Conservation (phyloP, 106 monocot genomes). For the Dendrobium chrysotoxum region DNA sequence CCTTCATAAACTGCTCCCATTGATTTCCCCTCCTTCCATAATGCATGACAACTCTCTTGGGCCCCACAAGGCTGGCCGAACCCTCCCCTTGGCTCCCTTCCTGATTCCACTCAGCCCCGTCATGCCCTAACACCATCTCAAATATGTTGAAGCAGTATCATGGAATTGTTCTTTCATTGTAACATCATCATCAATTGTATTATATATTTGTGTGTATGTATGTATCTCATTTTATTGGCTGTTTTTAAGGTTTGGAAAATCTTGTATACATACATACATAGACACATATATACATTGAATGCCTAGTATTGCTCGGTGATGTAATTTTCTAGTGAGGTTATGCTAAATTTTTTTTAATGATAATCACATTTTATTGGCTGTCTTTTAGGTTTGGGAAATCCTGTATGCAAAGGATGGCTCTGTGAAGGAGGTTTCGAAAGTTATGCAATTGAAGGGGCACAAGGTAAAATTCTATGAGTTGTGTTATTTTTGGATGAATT, state of each 20-base stretch:
- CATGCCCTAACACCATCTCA: background rate
- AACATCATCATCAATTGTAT: background rate
- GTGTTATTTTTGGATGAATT: background rate
- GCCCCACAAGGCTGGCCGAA: too few species aligned
- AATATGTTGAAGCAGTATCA: background rate
- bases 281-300: too few species aligned
- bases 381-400: conserved; percentile 90
- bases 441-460: conserved; percentile 97
- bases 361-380: background rate
- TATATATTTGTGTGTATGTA: background rate
- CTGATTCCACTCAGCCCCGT: too few species aligned
- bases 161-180: background rate
- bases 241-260: conserved; percentile 92
- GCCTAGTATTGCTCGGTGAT: background rate
- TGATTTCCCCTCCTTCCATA: too few species aligned
- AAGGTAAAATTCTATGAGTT: conserved; percentile 41
- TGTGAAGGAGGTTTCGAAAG: conserved; percentile 90
- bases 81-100: too few species aligned
- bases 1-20: too few species aligned
- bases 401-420: conserved; percentile 91
- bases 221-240: background rate
- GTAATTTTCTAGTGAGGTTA: background rate
- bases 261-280: conserved; percentile 30
- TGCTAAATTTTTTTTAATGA: background rate
- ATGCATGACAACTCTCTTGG: too few species aligned